phyloP scores from a whole-genome alignment of 106 monocot species.

The Dendrobium nobile region DNA sequence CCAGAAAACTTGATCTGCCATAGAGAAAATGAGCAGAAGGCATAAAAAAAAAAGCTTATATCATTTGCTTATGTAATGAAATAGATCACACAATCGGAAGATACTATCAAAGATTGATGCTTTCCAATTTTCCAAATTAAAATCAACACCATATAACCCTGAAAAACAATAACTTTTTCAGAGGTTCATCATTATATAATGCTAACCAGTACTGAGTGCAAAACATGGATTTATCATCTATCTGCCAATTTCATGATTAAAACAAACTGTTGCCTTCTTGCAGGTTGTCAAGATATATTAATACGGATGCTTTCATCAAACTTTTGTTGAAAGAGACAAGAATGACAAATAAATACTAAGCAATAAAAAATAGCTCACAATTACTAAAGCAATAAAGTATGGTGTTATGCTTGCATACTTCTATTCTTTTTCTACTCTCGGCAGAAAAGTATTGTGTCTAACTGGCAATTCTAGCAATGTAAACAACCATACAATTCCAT shows the following conservation, averaged over 20 bases:
- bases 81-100: neutral
- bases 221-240: neutral
- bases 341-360: neutral
- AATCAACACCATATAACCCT: neutral
- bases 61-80: neutral
- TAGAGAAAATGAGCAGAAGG: neutral
- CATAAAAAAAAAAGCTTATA: neutral
- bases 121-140: neutral
- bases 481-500: neutral
- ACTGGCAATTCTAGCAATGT: neutral
- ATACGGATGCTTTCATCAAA: neutral
- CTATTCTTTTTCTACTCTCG: neutral
- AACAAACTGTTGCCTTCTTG: neutral
- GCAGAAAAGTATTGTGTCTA: neutral
- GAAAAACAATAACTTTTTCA: neutral
- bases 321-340: neutral
- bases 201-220: neutral
- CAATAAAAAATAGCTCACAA: neutral
- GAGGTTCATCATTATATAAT: neutral
- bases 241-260: neutral
- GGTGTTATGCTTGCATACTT: neutral
- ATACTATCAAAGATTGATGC: neutral
- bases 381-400: neutral
- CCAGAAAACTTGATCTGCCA: conserved; percentile 86
- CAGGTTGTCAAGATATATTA: neutral